Base-by-base conservation (phyloP, 352 stramenopile genomes). In the Peronospora belbahrii region DNA sequence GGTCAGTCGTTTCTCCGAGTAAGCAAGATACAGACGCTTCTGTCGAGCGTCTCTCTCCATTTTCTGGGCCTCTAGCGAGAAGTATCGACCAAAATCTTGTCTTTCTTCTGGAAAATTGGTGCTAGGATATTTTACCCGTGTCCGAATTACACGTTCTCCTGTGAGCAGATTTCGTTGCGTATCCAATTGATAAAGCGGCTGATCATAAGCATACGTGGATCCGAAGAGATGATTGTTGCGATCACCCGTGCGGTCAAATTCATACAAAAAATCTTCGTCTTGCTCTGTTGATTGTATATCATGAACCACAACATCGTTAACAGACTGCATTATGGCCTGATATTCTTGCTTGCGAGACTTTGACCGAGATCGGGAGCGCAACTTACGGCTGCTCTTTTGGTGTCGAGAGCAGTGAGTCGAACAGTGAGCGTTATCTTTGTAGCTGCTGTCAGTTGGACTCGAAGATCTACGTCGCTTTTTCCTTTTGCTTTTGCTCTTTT, bases 191-290 rank as follows among this genome's bases (percentile, higher is more conserved):
- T 88, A 91, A 13, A 83, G 31, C 2, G 79, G 82, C 27, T 72
- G 67, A 15, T 91, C 75, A 14, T 83, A 54, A n/a, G 46, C 61
- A 39, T 84, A 85, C 10, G 83, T 55, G 1, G 74, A 73, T 15
- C 82, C 79, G 24, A 75, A 94, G 24, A 88, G 64, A 0, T 32
- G 31, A 39, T 94, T 94, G 1, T 91, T 70, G 9, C 48, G 52
- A 55, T 94, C 82, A 13, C 79, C 77, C 0, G 49, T 52, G 28
- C 65, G 59, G 37, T 94, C 82, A 22, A 81, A 70, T 34, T 86
- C 70, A 39, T 83, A 27, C 23, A 27, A 90, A 4, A 88, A 41
- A 22, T 68, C 74, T 8, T 73, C 59, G 0, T 60, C 20, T 6
- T 9, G 22, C 31, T 46, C 27, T 4, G 23, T 22, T 8, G 6